Base-by-base conservation (phyloP, 208 protist genomes). In the Leishmania turanica region DNA sequence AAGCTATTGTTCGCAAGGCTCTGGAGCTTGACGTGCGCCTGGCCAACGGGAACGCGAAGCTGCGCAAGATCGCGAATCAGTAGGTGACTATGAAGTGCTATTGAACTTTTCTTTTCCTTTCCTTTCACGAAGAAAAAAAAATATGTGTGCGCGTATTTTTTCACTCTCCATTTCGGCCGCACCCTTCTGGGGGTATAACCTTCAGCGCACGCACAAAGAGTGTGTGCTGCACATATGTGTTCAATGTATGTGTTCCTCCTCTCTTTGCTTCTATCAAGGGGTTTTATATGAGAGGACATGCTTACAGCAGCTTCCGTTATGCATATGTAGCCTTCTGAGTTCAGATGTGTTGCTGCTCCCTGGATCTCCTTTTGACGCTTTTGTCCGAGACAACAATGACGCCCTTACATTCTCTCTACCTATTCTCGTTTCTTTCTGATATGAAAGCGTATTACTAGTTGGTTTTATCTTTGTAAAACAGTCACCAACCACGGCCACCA, bases 1-100 rank as follows among this genome's bases (percentile, higher is more conserved):
- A 99, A 91, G 96, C 96, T 58, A 99, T 99, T 87, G 90, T 99
- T 68, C 93, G 99, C 91, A 97, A 99, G 81, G 99, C 99, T 53
- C 94, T 96, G 80, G 96, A 99, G 94, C 97, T 99, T 21, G 98
- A 99, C 87, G 95, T 99, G 65, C 99, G 99, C 80, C 92, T 99
- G 66, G 92, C 98, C 79, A 99, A 99, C 90, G 96, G 90, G 66
- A 98, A 98, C 82, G 97, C 97, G 70, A 98, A 98, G 91, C 90
- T 99, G 45, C 95, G 97, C 88, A 94, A 92, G 78, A 88, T 99
- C 65, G 98, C 82, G 47, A 75, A 75, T 21, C 78, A 80, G 78
- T 86, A 86, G 72, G 65, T 79, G 82, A 58, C 78, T 45, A 21
- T 62, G 0, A 75, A 82, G 77, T 79, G n/a, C 53, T 49, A 66